A percentile compares a stretch with the other conserved stretches of the same genome.
Evolutionary conservation across 495 filamentous ascomycete genomes (phyloP).

Genomic region (Aspergillus kassunensis): DNA sequence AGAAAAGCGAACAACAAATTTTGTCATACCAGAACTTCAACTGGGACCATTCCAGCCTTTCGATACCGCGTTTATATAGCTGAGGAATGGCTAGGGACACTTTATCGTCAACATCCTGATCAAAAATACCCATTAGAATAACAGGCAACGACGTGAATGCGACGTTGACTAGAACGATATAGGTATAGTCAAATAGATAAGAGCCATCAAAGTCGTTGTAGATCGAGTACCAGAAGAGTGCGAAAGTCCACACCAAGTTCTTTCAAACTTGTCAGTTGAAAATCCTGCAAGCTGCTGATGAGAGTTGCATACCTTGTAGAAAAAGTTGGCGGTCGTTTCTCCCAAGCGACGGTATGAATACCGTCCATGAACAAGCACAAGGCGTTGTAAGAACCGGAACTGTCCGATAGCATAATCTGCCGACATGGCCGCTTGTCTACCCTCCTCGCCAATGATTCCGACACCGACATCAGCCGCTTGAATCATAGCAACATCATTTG

Average conservation of each 20-base stretch:
- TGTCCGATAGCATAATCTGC: conserved; percentile 98
- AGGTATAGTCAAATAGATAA: conserved; percentile 96
- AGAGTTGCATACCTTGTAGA: conserved; percentile 73
- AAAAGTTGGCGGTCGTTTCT: conserved; percentile 97
- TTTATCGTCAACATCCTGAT: conserved; percentile 93
- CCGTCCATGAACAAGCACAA: conserved; percentile 91
- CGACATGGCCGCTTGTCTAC: conserved; percentile 96
- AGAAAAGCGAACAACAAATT: neutral
- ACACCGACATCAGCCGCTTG: conserved; percentile 98
- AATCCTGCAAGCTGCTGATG: neutral
- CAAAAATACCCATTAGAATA: conserved; percentile 93
- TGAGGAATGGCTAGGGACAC: conserved; percentile 94
- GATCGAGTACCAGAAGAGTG: conserved; percentile 97
- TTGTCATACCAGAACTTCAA: conserved; percentile 84
- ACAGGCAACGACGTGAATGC: conserved; percentile 95
- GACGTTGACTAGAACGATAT: conserved; percentile 93
- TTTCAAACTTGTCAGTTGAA: conserved; percentile 19
- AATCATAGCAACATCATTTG: conserved; percentile 99
- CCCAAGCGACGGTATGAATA: conserved; percentile 93
- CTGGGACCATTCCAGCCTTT: conserved; percentile 96
- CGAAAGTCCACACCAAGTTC: conserved; percentile 98
- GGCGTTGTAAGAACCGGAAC: conserved; percentile 87
- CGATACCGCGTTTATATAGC: conserved; percentile 92
- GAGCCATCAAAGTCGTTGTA: conserved; percentile 94
- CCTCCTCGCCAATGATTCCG: conserved; percentile 96